Conservation (phyloP, 257 asterid genomes). For the Parsonsia alboflavescens region DNA sequence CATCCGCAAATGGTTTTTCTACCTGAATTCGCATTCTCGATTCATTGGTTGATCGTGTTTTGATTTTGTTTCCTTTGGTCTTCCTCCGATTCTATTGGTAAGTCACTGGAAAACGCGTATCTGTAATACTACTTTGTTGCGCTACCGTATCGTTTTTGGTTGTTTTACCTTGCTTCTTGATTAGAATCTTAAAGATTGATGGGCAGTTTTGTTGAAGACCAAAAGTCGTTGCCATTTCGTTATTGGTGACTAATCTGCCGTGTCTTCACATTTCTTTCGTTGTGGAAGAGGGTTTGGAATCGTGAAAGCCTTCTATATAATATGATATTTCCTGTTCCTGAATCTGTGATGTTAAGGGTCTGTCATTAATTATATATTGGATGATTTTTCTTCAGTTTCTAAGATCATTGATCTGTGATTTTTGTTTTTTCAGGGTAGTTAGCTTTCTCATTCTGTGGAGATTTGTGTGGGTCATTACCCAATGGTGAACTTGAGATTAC, state of each 20-base stretch:
- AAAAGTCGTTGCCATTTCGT: background rate
- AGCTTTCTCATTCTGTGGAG: background rate
- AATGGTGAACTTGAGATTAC: slow-evolving; percentile 22
- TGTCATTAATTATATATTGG: background rate
- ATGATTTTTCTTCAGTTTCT: background rate
- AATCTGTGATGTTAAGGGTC: background rate
- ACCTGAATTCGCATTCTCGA: background rate
- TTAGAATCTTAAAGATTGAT: slow-evolving; percentile 2
- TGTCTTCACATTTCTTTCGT: background rate
- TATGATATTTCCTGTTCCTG: background rate
- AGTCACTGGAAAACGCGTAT: slow-evolving; percentile 4
- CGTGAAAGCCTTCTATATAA: background rate
- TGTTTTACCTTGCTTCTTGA: background rate
- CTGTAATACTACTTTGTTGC: background rate
- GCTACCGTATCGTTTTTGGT: background rate
- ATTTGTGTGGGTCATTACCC: slow-evolving; percentile 4
- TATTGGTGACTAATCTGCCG: background rate
- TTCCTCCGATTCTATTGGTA: slow-evolving; percentile 32
- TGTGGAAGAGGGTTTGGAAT: slow-evolving; percentile 1
- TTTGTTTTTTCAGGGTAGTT: background rate
- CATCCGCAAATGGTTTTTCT: background rate
- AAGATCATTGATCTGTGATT: background rate
- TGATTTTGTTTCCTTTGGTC: slow-evolving; percentile 12
- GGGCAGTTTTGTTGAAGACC: background rate
- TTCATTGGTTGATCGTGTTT: slow-evolving; percentile 24